Conservation (phyloP, 108 stramenopile genomes). For the Craspedostauros australis region DNA sequence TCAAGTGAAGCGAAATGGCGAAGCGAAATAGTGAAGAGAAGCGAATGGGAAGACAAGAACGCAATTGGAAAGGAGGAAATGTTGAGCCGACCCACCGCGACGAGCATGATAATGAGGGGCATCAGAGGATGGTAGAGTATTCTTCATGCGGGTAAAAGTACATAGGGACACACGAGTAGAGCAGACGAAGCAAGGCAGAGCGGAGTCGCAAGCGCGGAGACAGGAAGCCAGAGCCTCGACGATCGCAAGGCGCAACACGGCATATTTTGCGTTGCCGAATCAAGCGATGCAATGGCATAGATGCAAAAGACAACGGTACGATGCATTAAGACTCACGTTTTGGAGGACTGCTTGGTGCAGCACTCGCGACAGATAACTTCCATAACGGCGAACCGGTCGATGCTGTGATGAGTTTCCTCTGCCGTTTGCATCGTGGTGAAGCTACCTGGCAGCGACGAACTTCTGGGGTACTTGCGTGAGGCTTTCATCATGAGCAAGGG, state of each 20-base stretch:
- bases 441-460: conserved; percentile 50
- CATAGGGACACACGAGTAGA: not conserved
- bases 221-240: not conserved
- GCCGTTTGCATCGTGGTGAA: conserved; percentile 29
- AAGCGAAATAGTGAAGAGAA: not conserved
- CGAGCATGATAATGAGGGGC: not conserved
- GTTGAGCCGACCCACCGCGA: not conserved
- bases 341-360: conserved; percentile 68
- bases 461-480: conserved; percentile 16
- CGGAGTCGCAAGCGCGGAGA: not conserved
- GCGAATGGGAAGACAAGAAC: not conserved
- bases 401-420: conserved; percentile 74
- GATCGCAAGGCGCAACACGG: too few relatives aligned
- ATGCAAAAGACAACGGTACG: too few relatives aligned
- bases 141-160: not conserved
- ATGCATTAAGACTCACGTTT: conserved; percentile 72
- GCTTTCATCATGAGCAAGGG: conserved; percentile 32
- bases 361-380: conserved; percentile 83
- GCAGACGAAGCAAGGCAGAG: not conserved
- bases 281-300: too few relatives aligned
- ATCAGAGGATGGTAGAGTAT: not conserved
- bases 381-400: conserved; percentile 70
- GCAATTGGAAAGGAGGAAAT: not conserved
- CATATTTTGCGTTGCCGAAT: too few relatives aligned
- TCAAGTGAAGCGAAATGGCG: too few relatives aligned